Evolutionary conservation across 2,329 filamentous ascomycete species (phyloP).

Genomic region (Penicillium sp.): DNA sequence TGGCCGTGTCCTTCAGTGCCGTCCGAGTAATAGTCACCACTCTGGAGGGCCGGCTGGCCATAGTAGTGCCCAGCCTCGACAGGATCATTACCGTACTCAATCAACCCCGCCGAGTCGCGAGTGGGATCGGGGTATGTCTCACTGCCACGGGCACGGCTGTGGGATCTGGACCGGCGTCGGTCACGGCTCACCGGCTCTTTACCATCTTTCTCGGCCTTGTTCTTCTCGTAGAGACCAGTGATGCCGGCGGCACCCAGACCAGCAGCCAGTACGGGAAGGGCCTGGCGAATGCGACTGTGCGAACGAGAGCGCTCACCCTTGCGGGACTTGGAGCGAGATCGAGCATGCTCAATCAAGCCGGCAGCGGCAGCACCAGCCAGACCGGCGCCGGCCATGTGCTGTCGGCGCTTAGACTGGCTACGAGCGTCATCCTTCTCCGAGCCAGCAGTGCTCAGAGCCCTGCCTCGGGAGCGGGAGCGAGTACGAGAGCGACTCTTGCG

Average conservation of each 20-base stretch:
- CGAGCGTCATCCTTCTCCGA: constrained; percentile 26
- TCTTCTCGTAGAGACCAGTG: constrained; percentile 59
- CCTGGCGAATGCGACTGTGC: constrained; percentile 53
- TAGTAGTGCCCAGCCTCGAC: constrained; percentile 52
- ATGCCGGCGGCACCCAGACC: constrained; percentile 59
- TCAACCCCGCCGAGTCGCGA: constrained; percentile 49
- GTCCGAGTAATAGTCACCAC: constrained; percentile 37
- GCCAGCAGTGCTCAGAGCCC: constrained; percentile 30
- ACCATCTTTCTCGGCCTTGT: constrained; percentile 56
- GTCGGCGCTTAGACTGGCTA: constrained; percentile 50
- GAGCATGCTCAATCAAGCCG: constrained; percentile 55
- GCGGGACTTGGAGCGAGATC: constrained; percentile 55
- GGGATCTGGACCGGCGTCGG: constrained; percentile 46
- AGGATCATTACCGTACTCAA: constrained; percentile 62
- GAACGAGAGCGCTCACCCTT: constrained; percentile 50
- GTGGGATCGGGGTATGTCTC: constrained; percentile 38
- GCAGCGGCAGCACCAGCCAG: constrained; percentile 59
- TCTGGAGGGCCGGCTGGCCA: constrained; percentile 38
- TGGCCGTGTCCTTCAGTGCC: constrained; percentile 42
- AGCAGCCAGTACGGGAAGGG: constrained; percentile 57
- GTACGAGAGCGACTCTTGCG: constrained; percentile 48
- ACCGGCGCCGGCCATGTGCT: constrained; percentile 58
- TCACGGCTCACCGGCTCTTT: constrained; percentile 43
- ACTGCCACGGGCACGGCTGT: constrained; percentile 39
- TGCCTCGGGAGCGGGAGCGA: constrained; percentile 41